phyloP scores from a whole-genome alignment of 352 stramenopile species.

The Globisporangium cystogenes region DNA sequence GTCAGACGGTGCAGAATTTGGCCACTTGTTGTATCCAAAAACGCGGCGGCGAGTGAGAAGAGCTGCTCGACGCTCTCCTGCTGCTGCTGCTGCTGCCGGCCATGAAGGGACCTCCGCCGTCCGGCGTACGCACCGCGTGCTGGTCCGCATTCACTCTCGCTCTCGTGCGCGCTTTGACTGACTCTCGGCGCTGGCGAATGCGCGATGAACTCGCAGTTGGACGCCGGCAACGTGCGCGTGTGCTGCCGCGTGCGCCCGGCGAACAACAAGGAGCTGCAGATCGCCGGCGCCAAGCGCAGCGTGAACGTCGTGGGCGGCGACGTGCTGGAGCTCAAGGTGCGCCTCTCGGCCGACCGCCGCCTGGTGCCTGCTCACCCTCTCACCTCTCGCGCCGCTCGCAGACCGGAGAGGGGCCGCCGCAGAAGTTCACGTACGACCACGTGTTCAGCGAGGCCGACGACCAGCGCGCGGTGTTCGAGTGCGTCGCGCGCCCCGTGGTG shows the following conservation, averaged over 20 bases:
- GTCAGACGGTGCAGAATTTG: background rate
- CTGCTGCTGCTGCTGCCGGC: background rate
- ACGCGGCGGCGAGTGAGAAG: slow-evolving; percentile 1
- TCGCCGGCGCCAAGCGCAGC: slow-evolving; percentile 44
- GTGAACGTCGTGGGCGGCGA: slow-evolving; percentile 41
- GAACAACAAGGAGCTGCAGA: slow-evolving; percentile 75
- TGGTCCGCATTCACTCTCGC: too few relatives aligned
- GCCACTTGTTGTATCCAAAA: background rate
- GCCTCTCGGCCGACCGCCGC: background rate
- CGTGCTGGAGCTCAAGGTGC: slow-evolving; percentile 66
- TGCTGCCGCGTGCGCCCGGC: slow-evolving; percentile 78
- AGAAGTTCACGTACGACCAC: slow-evolving; percentile 88
- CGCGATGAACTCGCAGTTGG: slow-evolving; percentile 7
- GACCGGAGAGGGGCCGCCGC: slow-evolving; percentile 44
- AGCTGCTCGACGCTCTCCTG: background rate
- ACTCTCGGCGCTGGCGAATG: background rate
- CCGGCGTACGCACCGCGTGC: too few relatives aligned
- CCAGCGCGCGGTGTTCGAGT: slow-evolving; percentile 88
- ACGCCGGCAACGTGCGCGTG: slow-evolving; percentile 65
- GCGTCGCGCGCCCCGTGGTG: slow-evolving; percentile 82
- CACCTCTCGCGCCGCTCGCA: slow-evolving; percentile 5
- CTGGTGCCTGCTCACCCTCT: background rate
- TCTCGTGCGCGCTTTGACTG: background rate
- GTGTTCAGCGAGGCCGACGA: slow-evolving; percentile 81
- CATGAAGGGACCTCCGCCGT: slow-evolving; percentile 1